phyloP scores from a whole-genome alignment of 352 stramenopile species.

The Aphanomyces euteiches region DNA sequence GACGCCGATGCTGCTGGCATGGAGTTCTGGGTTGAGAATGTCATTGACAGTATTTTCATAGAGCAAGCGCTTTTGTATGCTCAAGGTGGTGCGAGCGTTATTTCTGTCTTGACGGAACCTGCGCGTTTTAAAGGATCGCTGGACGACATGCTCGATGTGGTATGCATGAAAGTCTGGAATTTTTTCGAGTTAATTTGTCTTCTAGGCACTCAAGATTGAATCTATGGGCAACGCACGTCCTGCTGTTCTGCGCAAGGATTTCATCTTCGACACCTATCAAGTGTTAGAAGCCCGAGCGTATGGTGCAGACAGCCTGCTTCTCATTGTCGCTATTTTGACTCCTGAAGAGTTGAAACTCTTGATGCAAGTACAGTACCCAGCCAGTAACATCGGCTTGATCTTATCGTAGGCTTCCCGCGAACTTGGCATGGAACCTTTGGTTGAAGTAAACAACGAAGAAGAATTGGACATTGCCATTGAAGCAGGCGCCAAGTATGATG shows the following conservation, averaged over 20 bases:
- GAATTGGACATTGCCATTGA: slow-evolving; percentile 94
- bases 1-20: slow-evolving; percentile 59
- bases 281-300: slow-evolving; percentile 90
- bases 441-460: slow-evolving; percentile 94
- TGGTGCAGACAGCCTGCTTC: slow-evolving; percentile 95
- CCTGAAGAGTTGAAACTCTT: slow-evolving; percentile 53
- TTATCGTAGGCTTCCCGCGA: slow-evolving; percentile 63
- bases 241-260: slow-evolving; percentile 90
- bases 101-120: slow-evolving; percentile 97
- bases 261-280: slow-evolving; percentile 95
- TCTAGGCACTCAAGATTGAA: slow-evolving; percentile 51
- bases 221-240: slow-evolving; percentile 43
- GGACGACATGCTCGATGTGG: slow-evolving; percentile 58
- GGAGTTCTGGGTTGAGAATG: slow-evolving; percentile 13
- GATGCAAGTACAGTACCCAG: slow-evolving; percentile 43
- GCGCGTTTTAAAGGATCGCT: slow-evolving; percentile 97
- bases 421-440: slow-evolving; percentile 95
- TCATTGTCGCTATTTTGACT: slow-evolving; percentile 94
- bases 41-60: slow-evolving; percentile 19
- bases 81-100: slow-evolving; percentile 90
- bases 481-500: slow-evolving; percentile 68
- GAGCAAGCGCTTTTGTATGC: slow-evolving; percentile 92
- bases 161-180: background rate
- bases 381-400: background rate
- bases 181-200: slow-evolving; percentile 5